These are phyloP conservation scores for Tricharina praecox DNA, from an alignment of 495 filamentous ascomycete genomes.

Conservation along the genomic window DNA sequence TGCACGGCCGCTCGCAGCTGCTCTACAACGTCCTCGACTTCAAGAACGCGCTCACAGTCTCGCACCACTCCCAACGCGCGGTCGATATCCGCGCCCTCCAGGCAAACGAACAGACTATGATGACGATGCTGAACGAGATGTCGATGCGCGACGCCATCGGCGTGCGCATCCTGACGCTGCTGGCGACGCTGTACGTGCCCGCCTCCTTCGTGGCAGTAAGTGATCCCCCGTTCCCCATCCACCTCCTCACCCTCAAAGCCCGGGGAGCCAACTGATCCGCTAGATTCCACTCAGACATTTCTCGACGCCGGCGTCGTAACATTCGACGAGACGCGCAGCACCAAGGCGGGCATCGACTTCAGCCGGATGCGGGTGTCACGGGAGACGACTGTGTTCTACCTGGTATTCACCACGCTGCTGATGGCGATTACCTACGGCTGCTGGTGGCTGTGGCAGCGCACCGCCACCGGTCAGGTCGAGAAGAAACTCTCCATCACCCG, in stretches of 20 bases:
- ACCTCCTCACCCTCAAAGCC: too few species aligned
- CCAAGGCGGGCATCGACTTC: slow-evolving; percentile 9
- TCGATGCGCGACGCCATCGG: slow-evolving; percentile 15
- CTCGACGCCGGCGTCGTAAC: slow-evolving; percentile 17
- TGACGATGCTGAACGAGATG: slow-evolving; percentile 13
- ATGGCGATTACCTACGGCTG: slow-evolving; percentile 15
- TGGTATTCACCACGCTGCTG: slow-evolving; percentile 10
- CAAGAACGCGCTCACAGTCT: neutral
- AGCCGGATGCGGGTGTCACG: slow-evolving; percentile 10
- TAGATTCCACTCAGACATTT: slow-evolving; percentile 17
- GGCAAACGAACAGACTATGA: slow-evolving; percentile 5
- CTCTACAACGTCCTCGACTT: slow-evolving; percentile 20
- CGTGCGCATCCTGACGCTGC: slow-evolving; percentile 16
- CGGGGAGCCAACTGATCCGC: too few species aligned
- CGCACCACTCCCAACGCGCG: neutral
- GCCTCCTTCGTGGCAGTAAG: slow-evolving; percentile 22
- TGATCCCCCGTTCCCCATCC: too few species aligned
- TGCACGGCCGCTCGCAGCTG: slow-evolving; percentile 13
- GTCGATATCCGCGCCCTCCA: neutral
- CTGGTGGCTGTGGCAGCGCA: slow-evolving; percentile 17
- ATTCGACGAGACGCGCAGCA: slow-evolving; percentile 13
- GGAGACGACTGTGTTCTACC: slow-evolving; percentile 11
- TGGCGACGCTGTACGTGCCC: slow-evolving; percentile 17
- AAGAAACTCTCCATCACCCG: neutral
- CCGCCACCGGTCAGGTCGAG: slow-evolving; percentile 5